A percentile compares a stretch with the other conserved stretches of the same genome.
phyloP scores from a whole-genome alignment of 108 stramenopile species.

The Fistulifera pelliculosa region DNA sequence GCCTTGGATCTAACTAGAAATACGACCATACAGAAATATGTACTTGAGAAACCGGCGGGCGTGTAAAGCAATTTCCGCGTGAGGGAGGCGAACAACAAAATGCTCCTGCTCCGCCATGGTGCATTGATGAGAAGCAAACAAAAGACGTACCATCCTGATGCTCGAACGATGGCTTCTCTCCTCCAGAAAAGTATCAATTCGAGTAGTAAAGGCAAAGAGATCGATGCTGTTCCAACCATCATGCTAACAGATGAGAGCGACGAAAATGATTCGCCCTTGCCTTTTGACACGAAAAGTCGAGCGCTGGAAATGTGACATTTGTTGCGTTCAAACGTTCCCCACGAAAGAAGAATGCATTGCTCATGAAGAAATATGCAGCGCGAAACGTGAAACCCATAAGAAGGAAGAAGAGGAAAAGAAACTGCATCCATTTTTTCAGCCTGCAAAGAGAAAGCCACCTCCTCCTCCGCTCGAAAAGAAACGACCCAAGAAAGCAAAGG shows the following conservation, averaged over 20 bases:
- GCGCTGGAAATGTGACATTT: slow-evolving; percentile 64
- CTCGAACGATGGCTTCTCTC: not conserved
- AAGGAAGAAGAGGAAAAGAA: not conserved
- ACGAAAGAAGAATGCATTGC: slow-evolving; percentile 48
- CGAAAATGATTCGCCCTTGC: not conserved
- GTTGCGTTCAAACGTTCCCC: slow-evolving; percentile 34
- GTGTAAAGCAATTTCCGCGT: too few species aligned
- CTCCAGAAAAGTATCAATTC: not conserved
- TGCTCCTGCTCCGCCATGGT: too few species aligned
- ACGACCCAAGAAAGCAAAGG: not conserved
- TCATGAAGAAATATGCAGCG: slow-evolving; percentile 50
- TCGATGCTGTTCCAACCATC: not conserved
- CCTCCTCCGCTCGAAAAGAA: not conserved
- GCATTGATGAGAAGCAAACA: too few species aligned
- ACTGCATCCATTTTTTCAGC: slow-evolving; percentile 1
- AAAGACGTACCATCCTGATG: not conserved
- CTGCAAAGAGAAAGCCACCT: not conserved
- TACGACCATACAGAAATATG: too few species aligned
- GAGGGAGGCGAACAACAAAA: too few species aligned
- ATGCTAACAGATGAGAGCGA: not conserved
- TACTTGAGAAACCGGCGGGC: too few species aligned
- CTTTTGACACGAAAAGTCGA: not conserved
- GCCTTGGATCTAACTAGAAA: too few species aligned
- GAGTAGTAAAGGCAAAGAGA: not conserved
- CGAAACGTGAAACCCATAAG: not conserved